phyloP scores from a whole-genome alignment of 2,329 filamentous ascomycete genomes.

The Neofusicoccum sp. region DNA sequence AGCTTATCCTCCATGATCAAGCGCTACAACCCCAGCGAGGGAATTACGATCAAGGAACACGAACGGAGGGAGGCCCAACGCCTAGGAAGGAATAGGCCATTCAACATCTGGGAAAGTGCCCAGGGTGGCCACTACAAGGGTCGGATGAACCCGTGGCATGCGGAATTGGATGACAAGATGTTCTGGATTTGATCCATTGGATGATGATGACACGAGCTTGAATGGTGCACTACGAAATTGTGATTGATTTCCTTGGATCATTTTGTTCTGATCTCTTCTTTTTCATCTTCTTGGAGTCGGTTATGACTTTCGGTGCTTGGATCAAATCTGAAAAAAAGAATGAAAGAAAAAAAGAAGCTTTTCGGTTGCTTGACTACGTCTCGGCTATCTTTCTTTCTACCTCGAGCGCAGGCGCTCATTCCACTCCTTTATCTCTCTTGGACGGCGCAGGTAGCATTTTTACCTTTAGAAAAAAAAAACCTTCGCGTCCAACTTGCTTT shows the following conservation, averaged over 20 bases:
- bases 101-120: background rate
- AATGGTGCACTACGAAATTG: background rate
- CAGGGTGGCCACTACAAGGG: background rate
- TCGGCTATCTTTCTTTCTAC: too few species aligned
- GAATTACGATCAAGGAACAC: background rate
- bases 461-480: too few species aligned
- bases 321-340: too few species aligned
- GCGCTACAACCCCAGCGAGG: background rate
- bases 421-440: too few species aligned
- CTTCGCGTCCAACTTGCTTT: too few species aligned
- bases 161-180: conserved; percentile 26
- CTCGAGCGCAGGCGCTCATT: too few species aligned
- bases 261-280: background rate
- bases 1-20: background rate
- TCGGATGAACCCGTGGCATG: conserved; percentile 26
- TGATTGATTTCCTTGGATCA: background rate
- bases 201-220: background rate
- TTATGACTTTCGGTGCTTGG: too few species aligned
- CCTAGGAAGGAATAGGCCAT: background rate
- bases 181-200: conserved; percentile 24
- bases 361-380: too few species aligned
- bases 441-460: too few species aligned
- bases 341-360: too few species aligned
- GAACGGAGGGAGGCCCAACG: background rate
- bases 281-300: too few species aligned